Conservation (phyloP, 2,329 filamentous ascomycete species). For the Sclerotinia glacialis region DNA sequence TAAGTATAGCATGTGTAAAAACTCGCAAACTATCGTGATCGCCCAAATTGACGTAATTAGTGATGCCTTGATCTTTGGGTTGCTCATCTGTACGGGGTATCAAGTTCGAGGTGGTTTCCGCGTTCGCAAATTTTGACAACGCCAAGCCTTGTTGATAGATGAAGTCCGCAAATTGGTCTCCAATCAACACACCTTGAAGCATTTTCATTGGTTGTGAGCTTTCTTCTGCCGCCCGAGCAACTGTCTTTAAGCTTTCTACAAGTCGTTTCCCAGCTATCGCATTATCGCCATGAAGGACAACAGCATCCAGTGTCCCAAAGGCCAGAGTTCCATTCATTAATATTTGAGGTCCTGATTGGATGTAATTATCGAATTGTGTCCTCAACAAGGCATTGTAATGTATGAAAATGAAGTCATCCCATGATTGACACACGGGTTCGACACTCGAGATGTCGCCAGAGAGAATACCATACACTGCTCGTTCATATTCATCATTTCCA, state of each 20-base stretch:
- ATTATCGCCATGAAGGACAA: slow-evolving; percentile 59
- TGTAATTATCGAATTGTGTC: slow-evolving; percentile 73
- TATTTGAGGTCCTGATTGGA: slow-evolving; percentile 54
- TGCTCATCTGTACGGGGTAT: slow-evolving; percentile 44
- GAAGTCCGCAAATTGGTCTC: slow-evolving; percentile 56
- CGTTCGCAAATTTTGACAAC: slow-evolving; percentile 49
- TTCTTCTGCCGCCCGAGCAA: slow-evolving; percentile 55
- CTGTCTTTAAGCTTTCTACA: slow-evolving; percentile 58
- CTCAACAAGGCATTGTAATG: slow-evolving; percentile 84
- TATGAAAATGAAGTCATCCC: slow-evolving; percentile 85
- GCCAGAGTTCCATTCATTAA: slow-evolving; percentile 53
- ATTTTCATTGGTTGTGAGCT: slow-evolving; percentile 67
- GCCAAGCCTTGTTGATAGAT: slow-evolving; percentile 58
- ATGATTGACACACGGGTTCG: slow-evolving; percentile 70
- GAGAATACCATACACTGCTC: slow-evolving; percentile 87
- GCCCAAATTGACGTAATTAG: slow-evolving; percentile 53
- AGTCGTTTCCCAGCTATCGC: slow-evolving; percentile 55
- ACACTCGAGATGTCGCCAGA: slow-evolving; percentile 79
- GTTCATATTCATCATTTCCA: slow-evolving; percentile 73
- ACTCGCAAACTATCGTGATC: slow-evolving; percentile 66
- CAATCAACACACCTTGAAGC: slow-evolving; percentile 72
- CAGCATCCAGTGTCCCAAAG: slow-evolving; percentile 62
- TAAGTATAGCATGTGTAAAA: slow-evolving; percentile 65
- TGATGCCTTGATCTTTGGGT: slow-evolving; percentile 41
- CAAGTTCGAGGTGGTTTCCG: slow-evolving; percentile 44